Conservation (phyloP, 495 filamentous ascomycete genomes). For the Penicillium robsamsonii region DNA sequence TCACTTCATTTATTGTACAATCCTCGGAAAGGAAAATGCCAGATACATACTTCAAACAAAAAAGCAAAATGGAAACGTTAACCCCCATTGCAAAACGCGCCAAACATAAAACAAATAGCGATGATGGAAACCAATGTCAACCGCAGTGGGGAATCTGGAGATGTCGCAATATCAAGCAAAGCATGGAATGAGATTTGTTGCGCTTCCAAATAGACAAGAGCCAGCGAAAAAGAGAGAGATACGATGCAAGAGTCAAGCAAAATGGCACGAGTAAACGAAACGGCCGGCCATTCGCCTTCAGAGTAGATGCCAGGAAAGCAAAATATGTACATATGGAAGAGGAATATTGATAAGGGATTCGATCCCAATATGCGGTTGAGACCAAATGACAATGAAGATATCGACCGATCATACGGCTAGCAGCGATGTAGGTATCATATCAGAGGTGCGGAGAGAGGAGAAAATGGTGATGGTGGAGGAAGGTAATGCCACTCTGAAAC, state of each 20-base stretch:
- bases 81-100: conserved; percentile 2
- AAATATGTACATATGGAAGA: conserved; percentile 9
- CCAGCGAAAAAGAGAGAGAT: background rate
- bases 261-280: background rate
- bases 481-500: conserved; percentile 5
- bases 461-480: background rate
- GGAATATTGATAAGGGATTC: conserved; percentile 2
- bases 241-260: background rate
- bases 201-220: conserved; percentile 10
- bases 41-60: conserved; percentile 12
- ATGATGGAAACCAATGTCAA: conserved; percentile 16
- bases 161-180: conserved; percentile 17
- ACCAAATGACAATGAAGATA: conserved; percentile 5
- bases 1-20: conserved; percentile 28
- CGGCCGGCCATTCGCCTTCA: conserved; percentile 3
- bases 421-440: background rate
- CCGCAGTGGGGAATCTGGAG: conserved; percentile 27
- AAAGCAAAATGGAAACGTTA: conserved; percentile 3
- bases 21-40: conserved; percentile 22
- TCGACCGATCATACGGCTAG: background rate
- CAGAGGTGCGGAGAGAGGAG: conserved; percentile 5
- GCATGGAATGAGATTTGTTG: conserved; percentile 11
- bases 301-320: conserved; percentile 3
- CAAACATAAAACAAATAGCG: conserved; percentile 12
- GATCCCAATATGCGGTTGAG: conserved; percentile 16